Conservation (phyloP, 2,329 filamentous ascomycete genomes). For the Xylaria polymorpha region DNA sequence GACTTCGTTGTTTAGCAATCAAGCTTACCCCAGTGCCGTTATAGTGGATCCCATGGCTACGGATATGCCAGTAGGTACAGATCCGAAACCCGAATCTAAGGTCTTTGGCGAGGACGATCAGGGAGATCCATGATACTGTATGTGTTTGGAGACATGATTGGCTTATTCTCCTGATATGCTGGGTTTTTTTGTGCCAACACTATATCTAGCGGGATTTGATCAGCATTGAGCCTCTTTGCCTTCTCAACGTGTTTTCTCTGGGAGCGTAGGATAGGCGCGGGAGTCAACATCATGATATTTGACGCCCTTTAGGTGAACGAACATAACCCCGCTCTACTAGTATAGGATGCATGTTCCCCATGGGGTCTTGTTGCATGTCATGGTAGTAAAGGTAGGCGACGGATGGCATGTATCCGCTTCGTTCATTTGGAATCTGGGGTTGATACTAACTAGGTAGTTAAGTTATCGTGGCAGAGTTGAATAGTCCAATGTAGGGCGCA, state of each 20-base stretch:
- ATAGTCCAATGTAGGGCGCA: background rate
- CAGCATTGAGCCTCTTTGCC: conserved; percentile 30
- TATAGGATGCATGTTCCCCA: background rate
- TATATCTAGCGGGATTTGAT: conserved; percentile 6
- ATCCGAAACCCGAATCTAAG: conserved; percentile 1
- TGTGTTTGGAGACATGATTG: conserved; percentile 13
- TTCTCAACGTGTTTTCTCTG: background rate
- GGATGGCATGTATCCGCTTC: conserved; percentile 15
- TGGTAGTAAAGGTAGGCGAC: background rate
- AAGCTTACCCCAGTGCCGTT: background rate
- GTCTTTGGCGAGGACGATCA: conserved; percentile 19
- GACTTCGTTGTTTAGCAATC: background rate
- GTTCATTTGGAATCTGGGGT: background rate
- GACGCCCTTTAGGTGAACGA: background rate
- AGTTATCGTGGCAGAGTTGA: background rate
- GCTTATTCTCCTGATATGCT: background rate
- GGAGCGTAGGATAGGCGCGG: background rate
- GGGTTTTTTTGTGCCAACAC: background rate
- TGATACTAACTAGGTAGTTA: background rate
- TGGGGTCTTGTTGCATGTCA: background rate
- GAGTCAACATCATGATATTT: no score
- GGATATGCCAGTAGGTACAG: background rate
- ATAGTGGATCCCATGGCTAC: conserved; percentile 12
- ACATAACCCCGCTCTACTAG: background rate
- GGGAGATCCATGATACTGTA: conserved; percentile 16